phyloP scores from a whole-genome alignment of 768 basidiomycete genomes.

The Atractiella rhizophila region DNA sequence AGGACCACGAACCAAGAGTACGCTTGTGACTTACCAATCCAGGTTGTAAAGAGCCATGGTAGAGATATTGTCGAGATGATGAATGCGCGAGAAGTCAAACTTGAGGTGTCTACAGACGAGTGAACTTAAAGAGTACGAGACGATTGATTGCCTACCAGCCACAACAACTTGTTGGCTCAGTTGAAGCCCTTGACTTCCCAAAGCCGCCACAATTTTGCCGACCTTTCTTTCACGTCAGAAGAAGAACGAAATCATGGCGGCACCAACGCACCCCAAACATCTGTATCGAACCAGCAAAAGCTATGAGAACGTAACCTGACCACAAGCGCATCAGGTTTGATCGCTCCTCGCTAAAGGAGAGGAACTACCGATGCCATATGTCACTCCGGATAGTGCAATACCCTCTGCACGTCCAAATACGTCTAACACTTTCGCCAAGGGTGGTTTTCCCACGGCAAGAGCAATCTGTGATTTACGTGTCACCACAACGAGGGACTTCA shows the following conservation, averaged over 20 bases:
- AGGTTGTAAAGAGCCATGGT: conserved; percentile 16
- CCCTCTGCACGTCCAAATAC: conserved; percentile 17
- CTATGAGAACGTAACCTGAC: conserved; percentile 13
- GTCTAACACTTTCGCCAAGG: conserved; percentile 17
- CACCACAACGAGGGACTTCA: too few species aligned
- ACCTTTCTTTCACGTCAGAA: not conserved
- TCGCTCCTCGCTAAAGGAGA: not conserved
- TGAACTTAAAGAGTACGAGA: not conserved
- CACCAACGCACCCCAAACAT: too few species aligned
- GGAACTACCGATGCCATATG: conserved; percentile 10
- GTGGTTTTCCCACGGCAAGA: conserved; percentile 16
- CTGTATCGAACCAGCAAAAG: too few species aligned
- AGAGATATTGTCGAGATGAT: conserved; percentile 16
- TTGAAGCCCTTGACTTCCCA: conserved; percentile 15
- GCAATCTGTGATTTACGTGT: conserved; percentile 5
- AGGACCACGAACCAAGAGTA: too few species aligned
- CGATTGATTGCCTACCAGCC: conserved; percentile 9
- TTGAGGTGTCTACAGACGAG: conserved; percentile 11
- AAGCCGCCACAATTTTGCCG: conserved; percentile 3
- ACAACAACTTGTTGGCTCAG: conserved; percentile 16
- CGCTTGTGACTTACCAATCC: too few species aligned
- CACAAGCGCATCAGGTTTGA: not conserved
- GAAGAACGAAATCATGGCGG: too few species aligned
- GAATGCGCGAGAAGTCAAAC: conserved; percentile 14
- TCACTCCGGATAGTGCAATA: conserved; percentile 11